These are phyloP conservation scores for Yarrowia keelungensis DNA, from an alignment of 805 yeast genomes.

Conservation along the genomic window DNA sequence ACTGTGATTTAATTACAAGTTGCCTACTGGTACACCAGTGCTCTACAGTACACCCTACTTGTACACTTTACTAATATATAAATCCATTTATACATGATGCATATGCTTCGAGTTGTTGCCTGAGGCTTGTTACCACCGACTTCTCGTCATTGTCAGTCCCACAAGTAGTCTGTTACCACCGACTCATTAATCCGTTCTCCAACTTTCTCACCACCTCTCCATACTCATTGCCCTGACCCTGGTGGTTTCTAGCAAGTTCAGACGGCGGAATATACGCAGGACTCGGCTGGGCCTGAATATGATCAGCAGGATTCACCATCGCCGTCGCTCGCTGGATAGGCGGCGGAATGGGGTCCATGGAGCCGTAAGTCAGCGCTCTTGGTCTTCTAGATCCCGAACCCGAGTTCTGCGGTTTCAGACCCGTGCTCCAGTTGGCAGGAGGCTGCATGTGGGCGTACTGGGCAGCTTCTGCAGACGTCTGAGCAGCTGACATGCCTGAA, in stretches of 20 bases:
- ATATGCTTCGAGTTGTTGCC: not conserved
- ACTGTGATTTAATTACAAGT: too few relatives aligned
- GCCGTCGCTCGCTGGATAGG: slow-evolving; percentile 54
- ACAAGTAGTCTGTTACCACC: not conserved
- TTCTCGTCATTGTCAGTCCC: too few relatives aligned
- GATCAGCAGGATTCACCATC: slow-evolving; percentile 51
- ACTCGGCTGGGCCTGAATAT: slow-evolving; percentile 52
- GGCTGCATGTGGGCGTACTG: slow-evolving; percentile 34
- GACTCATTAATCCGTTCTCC: slow-evolving; percentile 46
- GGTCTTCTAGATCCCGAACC: slow-evolving; percentile 44
- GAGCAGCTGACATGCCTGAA: not conserved
- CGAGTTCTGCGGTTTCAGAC: slow-evolving; percentile 17
- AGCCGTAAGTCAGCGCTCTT: slow-evolving; percentile 53
- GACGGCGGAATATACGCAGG: slow-evolving; percentile 55
- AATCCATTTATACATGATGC: slow-evolving; percentile 12
- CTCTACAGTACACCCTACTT: too few relatives aligned
- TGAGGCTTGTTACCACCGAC: too few relatives aligned
- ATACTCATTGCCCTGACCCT: slow-evolving; percentile 37
- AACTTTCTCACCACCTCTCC: slow-evolving; percentile 48
- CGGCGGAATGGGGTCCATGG: slow-evolving; percentile 52
- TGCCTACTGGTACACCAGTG: too few relatives aligned
- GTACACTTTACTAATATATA: not conserved
- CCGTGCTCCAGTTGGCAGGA: slow-evolving; percentile 33
- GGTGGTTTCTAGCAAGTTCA: slow-evolving; percentile 43
- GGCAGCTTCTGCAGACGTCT: slow-evolving; percentile 2